These are phyloP conservation scores for Fraxinus latifolia DNA, from an alignment of 305 asterid genomes.

Conservation along the genomic window DNA sequence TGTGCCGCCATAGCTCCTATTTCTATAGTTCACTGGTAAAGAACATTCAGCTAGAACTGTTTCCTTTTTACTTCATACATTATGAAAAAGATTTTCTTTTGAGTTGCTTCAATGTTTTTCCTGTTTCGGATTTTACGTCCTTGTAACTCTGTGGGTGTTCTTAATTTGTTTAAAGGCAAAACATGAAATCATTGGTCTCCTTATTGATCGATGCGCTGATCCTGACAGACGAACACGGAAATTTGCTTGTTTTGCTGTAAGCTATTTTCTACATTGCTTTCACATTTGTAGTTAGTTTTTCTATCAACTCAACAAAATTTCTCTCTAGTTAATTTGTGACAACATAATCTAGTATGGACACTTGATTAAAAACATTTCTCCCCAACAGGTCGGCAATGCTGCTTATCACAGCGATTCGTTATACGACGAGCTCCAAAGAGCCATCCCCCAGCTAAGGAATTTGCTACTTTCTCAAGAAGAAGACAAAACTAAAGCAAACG, in stretches of 20 bases:
- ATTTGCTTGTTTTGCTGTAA: slow-evolving; percentile 98
- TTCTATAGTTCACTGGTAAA: slow-evolving; percentile 78
- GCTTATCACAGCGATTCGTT: slow-evolving; percentile 89
- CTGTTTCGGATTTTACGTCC: neutral
- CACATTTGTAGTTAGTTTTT: neutral
- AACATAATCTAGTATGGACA: slow-evolving; percentile 3
- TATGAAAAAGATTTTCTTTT: neutral
- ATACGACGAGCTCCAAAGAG: slow-evolving; percentile 84
- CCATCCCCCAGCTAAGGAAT: slow-evolving; percentile 76
- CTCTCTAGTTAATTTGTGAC: slow-evolving; percentile 8
- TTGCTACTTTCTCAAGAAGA: slow-evolving; percentile 83
- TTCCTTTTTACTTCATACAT: neutral
- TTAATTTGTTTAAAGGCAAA: slow-evolving; percentile 50
- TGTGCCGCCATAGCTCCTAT: slow-evolving; percentile 97
- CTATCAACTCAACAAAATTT: neutral
- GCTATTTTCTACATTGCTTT: slow-evolving; percentile 21
- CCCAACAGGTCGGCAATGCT: slow-evolving; percentile 90
- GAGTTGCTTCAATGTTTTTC: neutral
- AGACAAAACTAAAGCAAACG: slow-evolving; percentile 97
- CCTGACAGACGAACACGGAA: slow-evolving; percentile 87
- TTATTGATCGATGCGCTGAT: slow-evolving; percentile 88
- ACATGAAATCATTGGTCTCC: slow-evolving; percentile 59
- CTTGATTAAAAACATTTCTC: slow-evolving; percentile 27
- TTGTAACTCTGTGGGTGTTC: slow-evolving; percentile 8
- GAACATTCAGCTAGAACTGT: neutral